These are phyloP conservation scores for Lippia alba DNA, from an alignment of 305 asterid species.

Conservation along the genomic window DNA sequence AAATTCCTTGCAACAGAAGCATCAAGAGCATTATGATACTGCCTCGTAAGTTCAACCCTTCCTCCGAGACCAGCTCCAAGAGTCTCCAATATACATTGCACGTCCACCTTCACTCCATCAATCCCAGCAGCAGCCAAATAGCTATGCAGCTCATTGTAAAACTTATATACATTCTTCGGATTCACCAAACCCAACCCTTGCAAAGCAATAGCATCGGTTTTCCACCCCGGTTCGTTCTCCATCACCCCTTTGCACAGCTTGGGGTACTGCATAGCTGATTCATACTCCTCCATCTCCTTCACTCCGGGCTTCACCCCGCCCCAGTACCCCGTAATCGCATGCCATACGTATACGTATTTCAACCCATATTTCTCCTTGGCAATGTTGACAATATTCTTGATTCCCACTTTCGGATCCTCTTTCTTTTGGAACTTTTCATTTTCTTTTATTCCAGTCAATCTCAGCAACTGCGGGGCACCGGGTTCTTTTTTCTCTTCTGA, in stretches of 20 bases:
- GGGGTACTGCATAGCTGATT: conserved; percentile 75
- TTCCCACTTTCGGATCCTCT: conserved; percentile 61
- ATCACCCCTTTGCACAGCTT: conserved; percentile 68
- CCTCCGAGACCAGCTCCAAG: conserved; percentile 92
- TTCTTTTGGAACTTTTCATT: conserved; percentile 72
- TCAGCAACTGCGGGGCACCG: conserved; percentile 45
- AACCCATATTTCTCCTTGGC: conserved; percentile 78
- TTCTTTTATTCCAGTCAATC: conserved; percentile 80
- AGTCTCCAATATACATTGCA: conserved; percentile 86
- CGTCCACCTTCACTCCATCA: conserved; percentile 81
- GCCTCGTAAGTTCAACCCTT: conserved; percentile 77
- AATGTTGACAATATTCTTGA: conserved; percentile 61
- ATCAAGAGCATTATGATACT: conserved; percentile 91
- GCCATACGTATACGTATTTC: conserved; percentile 72
- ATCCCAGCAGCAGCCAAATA: conserved; percentile 55
- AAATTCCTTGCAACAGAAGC: conserved; percentile 80
- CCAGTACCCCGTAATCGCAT: conserved; percentile 71
- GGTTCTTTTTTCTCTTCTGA: conserved; percentile 15
- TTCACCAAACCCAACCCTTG: conserved; percentile 62
- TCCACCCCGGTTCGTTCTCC: conserved; percentile 89
- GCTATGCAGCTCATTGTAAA: conserved; percentile 63
- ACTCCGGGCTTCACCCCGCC: conserved; percentile 66
- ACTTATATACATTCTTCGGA: conserved; percentile 52
- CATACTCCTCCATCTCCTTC: conserved; percentile 58
- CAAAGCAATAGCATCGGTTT: conserved; percentile 57